Evolutionary conservation across 2,329 filamentous ascomycete species (phyloP).

Genomic region (Penicillium capsulatum): DNA sequence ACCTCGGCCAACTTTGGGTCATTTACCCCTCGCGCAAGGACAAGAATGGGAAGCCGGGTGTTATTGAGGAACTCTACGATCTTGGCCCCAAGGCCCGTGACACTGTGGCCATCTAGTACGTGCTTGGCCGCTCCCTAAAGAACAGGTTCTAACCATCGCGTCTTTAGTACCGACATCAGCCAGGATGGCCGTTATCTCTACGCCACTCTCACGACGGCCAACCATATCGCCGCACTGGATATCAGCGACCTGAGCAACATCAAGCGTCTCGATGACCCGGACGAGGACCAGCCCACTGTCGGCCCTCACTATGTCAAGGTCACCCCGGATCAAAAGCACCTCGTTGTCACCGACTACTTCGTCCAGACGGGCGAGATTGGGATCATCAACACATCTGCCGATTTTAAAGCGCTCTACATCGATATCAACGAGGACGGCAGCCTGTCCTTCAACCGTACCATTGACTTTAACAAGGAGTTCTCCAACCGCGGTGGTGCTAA

Average conservation of each 20-base stretch:
- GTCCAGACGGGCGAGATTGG: conserved; percentile 60
- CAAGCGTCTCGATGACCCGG: conserved; percentile 58
- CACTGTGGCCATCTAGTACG: conserved; percentile 55
- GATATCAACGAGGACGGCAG: conserved; percentile 54
- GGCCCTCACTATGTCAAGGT: conserved; percentile 63
- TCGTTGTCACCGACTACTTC: conserved; percentile 63
- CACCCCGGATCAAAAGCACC: conserved; percentile 60
- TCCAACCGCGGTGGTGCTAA: conserved; percentile 54
- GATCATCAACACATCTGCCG: conserved; percentile 57
- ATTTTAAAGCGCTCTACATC: conserved; percentile 61
- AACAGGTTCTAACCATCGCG: conserved; percentile 1
- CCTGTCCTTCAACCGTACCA: conserved; percentile 57
- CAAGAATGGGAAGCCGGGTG: conserved; percentile 53
- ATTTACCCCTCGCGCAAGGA: conserved; percentile 60
- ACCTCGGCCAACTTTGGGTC: conserved; percentile 59
- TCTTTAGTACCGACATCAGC: conserved; percentile 52
- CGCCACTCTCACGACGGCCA: conserved; percentile 57
- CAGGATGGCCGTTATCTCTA: conserved; percentile 57
- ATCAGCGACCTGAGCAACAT: conserved; percentile 58
- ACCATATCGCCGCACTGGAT: conserved; percentile 60
- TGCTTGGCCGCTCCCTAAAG: background rate
- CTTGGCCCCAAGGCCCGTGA: conserved; percentile 55
- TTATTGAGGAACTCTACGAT: conserved; percentile 56
- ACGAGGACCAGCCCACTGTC: conserved; percentile 56
- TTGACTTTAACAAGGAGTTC: conserved; percentile 55